Conservation (phyloP, 2,329 filamentous ascomycete genomes). For the Pestalotiopsis sp. region DNA sequence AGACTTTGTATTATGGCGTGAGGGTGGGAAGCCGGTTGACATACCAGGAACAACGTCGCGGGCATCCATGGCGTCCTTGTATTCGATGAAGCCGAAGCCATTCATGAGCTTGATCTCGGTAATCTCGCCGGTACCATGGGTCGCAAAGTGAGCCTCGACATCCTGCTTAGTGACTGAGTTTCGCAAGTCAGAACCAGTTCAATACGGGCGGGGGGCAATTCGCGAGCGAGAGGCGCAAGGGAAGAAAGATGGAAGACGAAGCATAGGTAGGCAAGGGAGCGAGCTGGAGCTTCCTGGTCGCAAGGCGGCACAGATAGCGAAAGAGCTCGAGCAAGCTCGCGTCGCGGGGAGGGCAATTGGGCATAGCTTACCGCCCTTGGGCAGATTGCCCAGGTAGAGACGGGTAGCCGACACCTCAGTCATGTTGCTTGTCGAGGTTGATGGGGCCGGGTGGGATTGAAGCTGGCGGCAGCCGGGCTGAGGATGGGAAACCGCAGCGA, state of each 20-base stretch:
- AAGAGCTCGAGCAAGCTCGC: not conserved
- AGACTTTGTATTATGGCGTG: not conserved
- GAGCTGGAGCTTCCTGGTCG: conserved; percentile 12
- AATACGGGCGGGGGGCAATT: not conserved
- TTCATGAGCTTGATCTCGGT: conserved; percentile 99
- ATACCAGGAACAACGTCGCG: conserved; percentile 97
- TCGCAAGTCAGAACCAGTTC: not conserved
- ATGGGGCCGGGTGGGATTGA: not conserved
- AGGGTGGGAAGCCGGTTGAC: conserved; percentile 31
- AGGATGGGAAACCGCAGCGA: not conserved
- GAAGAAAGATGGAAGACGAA: not conserved
- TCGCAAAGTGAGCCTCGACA: conserved; percentile 92
- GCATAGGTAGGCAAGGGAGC: not conserved
- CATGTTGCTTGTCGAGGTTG: conserved; percentile 52
- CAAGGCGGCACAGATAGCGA: conserved; percentile 14
- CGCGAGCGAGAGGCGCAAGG: not conserved
- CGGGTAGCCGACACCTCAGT: conserved; percentile 91
- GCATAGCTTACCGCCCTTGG: conserved; percentile 78
- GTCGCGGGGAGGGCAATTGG: not conserved
- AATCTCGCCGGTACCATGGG: conserved; percentile 95
- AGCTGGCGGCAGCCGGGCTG: not conserved
- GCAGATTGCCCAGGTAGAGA: conserved; percentile 97
- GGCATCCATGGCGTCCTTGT: conserved; percentile 97
- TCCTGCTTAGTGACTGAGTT: conserved; percentile 78
- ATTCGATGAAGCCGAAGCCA: conserved; percentile 99